Percentiles rank a stretch among this genome's conserved stretches.
phyloP scores from a whole-genome alignment of 73 alveolate species.

The Symbiodinium natans region DNA sequence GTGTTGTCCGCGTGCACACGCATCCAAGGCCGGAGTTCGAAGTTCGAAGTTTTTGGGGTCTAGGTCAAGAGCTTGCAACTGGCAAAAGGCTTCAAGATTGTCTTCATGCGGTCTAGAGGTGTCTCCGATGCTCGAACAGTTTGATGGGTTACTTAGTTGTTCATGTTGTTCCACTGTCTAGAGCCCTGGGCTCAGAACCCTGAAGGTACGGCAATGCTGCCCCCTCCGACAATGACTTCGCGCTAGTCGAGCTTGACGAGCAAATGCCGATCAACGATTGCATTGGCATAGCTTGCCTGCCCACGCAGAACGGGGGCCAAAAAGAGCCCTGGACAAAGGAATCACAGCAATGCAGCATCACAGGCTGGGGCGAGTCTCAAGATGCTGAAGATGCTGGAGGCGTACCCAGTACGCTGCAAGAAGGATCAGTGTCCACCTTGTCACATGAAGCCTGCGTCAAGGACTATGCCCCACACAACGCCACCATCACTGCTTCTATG shows the following conservation, averaged over 20 bases:
- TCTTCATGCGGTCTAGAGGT: no score
- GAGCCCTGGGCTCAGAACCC: no score
- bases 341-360: constrained; percentile 52
- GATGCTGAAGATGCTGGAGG: constrained; percentile 28
- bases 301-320: neutral
- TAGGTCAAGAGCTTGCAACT: neutral
- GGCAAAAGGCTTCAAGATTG: no score
- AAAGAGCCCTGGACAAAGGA: neutral
- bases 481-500: constrained; percentile 75
- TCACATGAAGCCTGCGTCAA: neutral
- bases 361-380: constrained; percentile 75
- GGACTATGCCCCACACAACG: constrained; percentile 48
- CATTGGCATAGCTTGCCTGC: constrained; percentile 79
- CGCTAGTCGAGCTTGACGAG: constrained; percentile 53
- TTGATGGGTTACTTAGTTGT: no score
- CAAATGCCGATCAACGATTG: constrained; percentile 63
- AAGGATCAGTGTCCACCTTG: constrained; percentile 50
- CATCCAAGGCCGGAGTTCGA: constrained; percentile 47
- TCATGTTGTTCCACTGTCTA: no score
- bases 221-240: constrained; percentile 60
- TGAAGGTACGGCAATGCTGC: constrained; percentile 59
- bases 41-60: no score
- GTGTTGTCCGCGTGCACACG: constrained; percentile 26
- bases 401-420: constrained; percentile 54
- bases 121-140: no score